These are phyloP conservation scores for Madurella fahalii DNA, from an alignment of 2,329 filamentous ascomycete species.

Conservation along the genomic window DNA sequence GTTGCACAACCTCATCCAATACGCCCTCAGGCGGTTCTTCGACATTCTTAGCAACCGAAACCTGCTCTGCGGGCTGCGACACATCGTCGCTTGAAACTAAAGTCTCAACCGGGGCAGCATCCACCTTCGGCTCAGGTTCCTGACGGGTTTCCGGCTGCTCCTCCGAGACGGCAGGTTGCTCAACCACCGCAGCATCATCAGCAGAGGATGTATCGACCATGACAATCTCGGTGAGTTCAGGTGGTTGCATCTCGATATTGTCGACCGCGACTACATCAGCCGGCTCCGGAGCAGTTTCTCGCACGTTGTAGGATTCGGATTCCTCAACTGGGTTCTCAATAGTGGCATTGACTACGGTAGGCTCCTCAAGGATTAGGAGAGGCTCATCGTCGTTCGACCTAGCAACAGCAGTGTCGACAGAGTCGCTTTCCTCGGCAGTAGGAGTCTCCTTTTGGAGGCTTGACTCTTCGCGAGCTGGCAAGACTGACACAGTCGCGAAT, in stretches of 20 bases:
- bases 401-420: not conserved
- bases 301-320: no score
- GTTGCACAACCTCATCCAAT: not conserved
- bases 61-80: not conserved
- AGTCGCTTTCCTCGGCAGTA: no score
- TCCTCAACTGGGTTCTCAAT: no score
- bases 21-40: not conserved
- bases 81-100: not conserved
- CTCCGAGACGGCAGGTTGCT: not conserved
- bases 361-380: no score
- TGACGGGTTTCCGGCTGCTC: not conserved
- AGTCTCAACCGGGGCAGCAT: not conserved
- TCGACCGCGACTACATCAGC: no score
- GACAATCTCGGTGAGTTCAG: no score
- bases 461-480: no score
- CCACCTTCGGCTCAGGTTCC: not conserved
- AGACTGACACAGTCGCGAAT: no score
- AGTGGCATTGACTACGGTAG: no score
- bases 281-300: no score
- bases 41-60: not conserved
- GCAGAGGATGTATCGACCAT: not conserved
- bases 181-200: not conserved
- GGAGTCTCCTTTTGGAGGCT: no score
- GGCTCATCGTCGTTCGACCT: not conserved
- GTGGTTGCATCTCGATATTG: no score